Evolutionary conservation across 2,329 filamentous ascomycete species (phyloP), one percentile per base, ranked within the genome.

Genomic region (Stemphylium beticola): DNA sequence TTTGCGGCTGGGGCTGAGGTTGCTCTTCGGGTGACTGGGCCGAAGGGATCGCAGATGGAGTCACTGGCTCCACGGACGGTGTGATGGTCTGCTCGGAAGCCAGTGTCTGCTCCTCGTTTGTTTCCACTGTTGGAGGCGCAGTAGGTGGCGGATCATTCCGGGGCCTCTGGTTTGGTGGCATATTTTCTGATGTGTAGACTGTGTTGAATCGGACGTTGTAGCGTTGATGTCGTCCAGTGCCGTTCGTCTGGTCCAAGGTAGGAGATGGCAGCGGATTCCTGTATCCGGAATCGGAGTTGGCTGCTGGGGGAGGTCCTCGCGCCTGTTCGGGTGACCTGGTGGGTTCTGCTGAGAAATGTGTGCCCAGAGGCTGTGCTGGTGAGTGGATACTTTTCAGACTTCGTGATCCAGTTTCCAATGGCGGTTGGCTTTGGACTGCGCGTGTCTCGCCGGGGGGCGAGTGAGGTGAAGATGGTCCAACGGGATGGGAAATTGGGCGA

Each of bases 181-280:
- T 67, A 22, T 55, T 55, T 41, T 55, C 52, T 29, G 47, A 55
- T 17, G 52, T 55, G 40, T 62, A 60, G 32, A 65, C 62, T 10
- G 60, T 62, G 29, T 61, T 63, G 36, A 67, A 67, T 33, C 65
- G 61, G 18, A 67, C 65, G 63, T 67, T 67, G 60, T 65, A 67
- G 36, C 65, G 65, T 41, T 65, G 61, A 38, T 64, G 62, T 26
- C 63, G 63, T 14, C 40, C 47, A 17, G 29, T 45, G n/a, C 40
- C 22, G 61, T 58, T 38, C 56, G 47, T 37, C 57, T 58, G 53
- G 14, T 53, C 49, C 33, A 54, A 31, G 43, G 58, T 29, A 29
- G 57, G 31, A 31, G 62, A 54, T 1, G 55, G 48, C 7, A 54
- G 44, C 9, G 49, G 41, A 38, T 46, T 55, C 33, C 53, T 60